These are phyloP conservation scores for Ilyonectria robusta DNA, from an alignment of 2,329 filamentous ascomycete genomes.

Conservation along the genomic window DNA sequence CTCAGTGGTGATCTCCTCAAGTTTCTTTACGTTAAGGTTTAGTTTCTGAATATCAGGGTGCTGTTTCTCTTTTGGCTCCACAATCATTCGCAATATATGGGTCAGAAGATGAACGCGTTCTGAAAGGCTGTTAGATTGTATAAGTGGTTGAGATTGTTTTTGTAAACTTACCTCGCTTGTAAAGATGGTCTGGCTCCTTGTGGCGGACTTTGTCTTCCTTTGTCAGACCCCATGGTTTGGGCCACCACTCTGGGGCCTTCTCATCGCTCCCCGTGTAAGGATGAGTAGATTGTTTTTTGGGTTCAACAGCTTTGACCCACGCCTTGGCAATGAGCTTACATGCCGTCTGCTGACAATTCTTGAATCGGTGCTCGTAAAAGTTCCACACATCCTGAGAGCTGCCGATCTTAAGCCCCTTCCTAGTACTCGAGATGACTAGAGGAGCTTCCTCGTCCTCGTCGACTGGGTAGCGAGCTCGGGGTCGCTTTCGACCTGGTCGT, in stretches of 20 bases:
- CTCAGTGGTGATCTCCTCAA: slow-evolving; percentile 72
- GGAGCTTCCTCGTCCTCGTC: slow-evolving; percentile 60
- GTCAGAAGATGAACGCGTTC: slow-evolving; percentile 72
- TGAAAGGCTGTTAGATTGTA: slow-evolving; percentile 47
- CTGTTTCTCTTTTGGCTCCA: slow-evolving; percentile 64
- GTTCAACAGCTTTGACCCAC: slow-evolving; percentile 82
- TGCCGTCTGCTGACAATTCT: slow-evolving; percentile 77
- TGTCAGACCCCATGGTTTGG: slow-evolving; percentile 65
- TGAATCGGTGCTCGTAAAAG: slow-evolving; percentile 74
- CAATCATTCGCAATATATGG: slow-evolving; percentile 72
- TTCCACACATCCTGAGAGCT: slow-evolving; percentile 68
- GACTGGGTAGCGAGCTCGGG: slow-evolving; percentile 53
- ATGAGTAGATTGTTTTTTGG: slow-evolving; percentile 82
- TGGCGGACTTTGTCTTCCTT: slow-evolving; percentile 72
- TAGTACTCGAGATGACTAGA: slow-evolving; percentile 57
- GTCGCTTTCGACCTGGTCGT: slow-evolving; percentile 50
- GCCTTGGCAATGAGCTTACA: slow-evolving; percentile 82
- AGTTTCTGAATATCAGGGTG: slow-evolving; percentile 68
- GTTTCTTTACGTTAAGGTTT: slow-evolving; percentile 66
- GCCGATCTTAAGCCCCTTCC: slow-evolving; percentile 64
- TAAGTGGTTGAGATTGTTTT: not conserved
- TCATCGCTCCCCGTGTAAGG: slow-evolving; percentile 78
- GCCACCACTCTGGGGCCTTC: slow-evolving; percentile 78
- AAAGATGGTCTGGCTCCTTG: slow-evolving; percentile 81
- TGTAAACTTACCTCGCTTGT: slow-evolving; percentile 70